Evolutionary conservation across 164 flowering plant genomes (phyloP).

Genomic region (Malania oleifera): DNA sequence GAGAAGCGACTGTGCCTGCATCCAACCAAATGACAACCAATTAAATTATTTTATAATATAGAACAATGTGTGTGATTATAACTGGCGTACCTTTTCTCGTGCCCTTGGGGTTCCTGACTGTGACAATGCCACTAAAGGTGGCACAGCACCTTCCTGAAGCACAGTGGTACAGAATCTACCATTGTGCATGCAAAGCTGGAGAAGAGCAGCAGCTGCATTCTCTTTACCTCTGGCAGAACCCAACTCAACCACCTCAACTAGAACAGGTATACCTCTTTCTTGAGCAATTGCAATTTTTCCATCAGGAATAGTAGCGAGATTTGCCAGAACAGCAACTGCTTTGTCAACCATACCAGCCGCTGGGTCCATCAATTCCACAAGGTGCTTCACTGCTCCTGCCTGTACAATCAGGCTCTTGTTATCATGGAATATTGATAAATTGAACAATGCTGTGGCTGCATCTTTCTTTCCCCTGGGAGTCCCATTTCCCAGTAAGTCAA

Average conservation of each 20-base stretch:
- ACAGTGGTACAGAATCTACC: constrained; percentile 63
- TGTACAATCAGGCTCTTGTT: constrained; percentile 73
- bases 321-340: constrained; percentile 95
- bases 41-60: background rate
- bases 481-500: constrained; percentile 76
- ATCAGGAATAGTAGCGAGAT: constrained; percentile 83
- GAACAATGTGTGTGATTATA: no score
- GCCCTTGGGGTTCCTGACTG: constrained; percentile 95
- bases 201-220: constrained; percentile 91
- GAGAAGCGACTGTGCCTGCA: constrained; percentile 83
- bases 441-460: constrained; percentile 89
- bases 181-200: constrained; percentile 75
- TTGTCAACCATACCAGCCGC: constrained; percentile 97
- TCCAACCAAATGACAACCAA: constrained; percentile 1
- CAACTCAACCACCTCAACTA: constrained; percentile 92
- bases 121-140: constrained; percentile 82
- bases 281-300: constrained; percentile 75
- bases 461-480: constrained; percentile 90
- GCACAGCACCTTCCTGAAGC: constrained; percentile 95
- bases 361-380: constrained; percentile 94
- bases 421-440: constrained; percentile 73
- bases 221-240: constrained; percentile 97
- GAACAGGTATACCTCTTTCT: constrained; percentile 73
- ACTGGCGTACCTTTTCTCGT: constrained; percentile 66
- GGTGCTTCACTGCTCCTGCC: constrained; percentile 79